phyloP scores from a whole-genome alignment of 2,329 filamentous ascomycete species.

The Arthrobotrys musiformis region DNA sequence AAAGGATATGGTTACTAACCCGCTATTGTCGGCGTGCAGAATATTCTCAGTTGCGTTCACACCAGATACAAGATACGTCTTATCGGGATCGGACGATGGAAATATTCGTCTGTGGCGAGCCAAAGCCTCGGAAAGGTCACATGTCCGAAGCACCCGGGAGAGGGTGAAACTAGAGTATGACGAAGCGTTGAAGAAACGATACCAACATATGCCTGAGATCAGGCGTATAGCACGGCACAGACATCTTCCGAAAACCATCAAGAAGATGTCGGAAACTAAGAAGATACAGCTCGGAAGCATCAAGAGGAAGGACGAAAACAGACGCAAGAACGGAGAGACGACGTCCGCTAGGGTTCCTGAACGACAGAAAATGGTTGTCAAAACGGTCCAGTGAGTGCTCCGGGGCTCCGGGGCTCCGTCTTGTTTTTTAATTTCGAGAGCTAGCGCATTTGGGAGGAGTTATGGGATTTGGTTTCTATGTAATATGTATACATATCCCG shows the following conservation, averaged over 20 bases:
- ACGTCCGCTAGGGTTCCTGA: slow-evolving; percentile 76
- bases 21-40: slow-evolving; percentile 62
- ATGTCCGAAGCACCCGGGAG: slow-evolving; percentile 85
- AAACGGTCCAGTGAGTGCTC: slow-evolving; percentile 30
- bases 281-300: slow-evolving; percentile 81
- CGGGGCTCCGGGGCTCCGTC: background rate
- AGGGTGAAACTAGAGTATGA: slow-evolving; percentile 93
- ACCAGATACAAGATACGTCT: slow-evolving; percentile 86
- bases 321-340: slow-evolving; percentile 89
- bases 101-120: slow-evolving; percentile 91
- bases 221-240: slow-evolving; percentile 88
- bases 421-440: background rate
- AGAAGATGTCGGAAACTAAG: slow-evolving; percentile 79
- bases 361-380: slow-evolving; percentile 87
- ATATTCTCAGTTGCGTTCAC: slow-evolving; percentile 88
- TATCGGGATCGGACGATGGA: slow-evolving; percentile 92
- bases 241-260: slow-evolving; percentile 74
- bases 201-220: slow-evolving; percentile 96
- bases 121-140: slow-evolving; percentile 82
- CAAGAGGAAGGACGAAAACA: slow-evolving; percentile 94
- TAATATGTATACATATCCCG: background rate
- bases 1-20: background rate
- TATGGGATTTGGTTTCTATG: background rate
- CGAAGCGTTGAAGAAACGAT: slow-evolving; percentile 81
- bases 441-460: slow-evolving; percentile 19